Evolutionary conservation across 345 rosid species (phyloP).

Genomic region (Cochlearia excelsa): DNA sequence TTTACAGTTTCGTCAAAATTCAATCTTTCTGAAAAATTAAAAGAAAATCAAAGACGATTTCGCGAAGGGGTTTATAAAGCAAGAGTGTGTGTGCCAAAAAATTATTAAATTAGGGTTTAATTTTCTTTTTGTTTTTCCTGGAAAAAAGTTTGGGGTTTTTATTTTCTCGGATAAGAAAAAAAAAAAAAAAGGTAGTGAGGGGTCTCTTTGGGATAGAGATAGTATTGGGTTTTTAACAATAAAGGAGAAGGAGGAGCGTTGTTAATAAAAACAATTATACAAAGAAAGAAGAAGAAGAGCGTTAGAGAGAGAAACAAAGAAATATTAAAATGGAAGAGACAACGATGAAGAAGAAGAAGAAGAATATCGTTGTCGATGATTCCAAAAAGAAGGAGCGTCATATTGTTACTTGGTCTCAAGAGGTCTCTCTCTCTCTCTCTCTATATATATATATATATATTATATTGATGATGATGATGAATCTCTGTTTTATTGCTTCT

Average conservation of each 20-base stretch:
- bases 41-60: slow-evolving; percentile 45
- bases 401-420: slow-evolving; percentile 70
- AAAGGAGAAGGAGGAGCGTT: slow-evolving; percentile 52
- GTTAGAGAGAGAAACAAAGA: slow-evolving; percentile 22
- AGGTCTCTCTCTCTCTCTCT: slow-evolving; percentile 40
- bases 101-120: slow-evolving; percentile 9
- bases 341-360: slow-evolving; percentile 55
- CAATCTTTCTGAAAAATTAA: slow-evolving; percentile 18
- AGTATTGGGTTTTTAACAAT: slow-evolving; percentile 41
- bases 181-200: slow-evolving; percentile 14
- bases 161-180: slow-evolving; percentile 21
- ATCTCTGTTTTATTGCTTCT: slow-evolving; percentile 22
- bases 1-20: slow-evolving; percentile 18
- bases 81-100: slow-evolving; percentile 27
- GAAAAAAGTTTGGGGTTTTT: slow-evolving; percentile 26
- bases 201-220: slow-evolving; percentile 55
- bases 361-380: slow-evolving; percentile 48
- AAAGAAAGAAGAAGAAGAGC: slow-evolving; percentile 24
- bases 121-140: slow-evolving; percentile 4
- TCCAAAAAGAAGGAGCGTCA: slow-evolving; percentile 90
- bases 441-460: background rate
- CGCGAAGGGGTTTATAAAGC: slow-evolving; percentile 11
- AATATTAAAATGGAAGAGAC: slow-evolving; percentile 45
- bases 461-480: background rate
- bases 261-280: slow-evolving; percentile 38